Base-by-base conservation (phyloP, 495 filamentous ascomycete species). In the Hyaloscypha bicolor region DNA sequence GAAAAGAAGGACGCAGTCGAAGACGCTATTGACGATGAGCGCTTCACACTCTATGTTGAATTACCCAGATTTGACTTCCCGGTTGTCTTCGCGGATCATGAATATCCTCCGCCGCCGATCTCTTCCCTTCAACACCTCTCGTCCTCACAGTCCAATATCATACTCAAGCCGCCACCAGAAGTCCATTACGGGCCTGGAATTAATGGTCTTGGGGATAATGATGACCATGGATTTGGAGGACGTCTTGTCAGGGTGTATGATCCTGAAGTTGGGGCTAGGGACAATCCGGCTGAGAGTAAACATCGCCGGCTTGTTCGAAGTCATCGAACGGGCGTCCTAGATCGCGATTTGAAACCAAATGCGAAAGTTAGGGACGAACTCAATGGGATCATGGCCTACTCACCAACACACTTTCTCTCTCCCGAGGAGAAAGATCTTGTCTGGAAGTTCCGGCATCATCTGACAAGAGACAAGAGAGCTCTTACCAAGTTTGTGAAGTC, bases 401-500 rank as follows among this genome's bases (percentile, higher is more conserved):
- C 94, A 11, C 95, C 95, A 5, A 97, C 94, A 1, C 93, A 97
- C 64, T 86, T 90, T 32, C 83, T 99, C 8, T 91, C 87, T 4
- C 83, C 91, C 0, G 92, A 96, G 71, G 96, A 99, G 72, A 97
- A 96, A 73, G 96, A 99, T 76, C 81, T 97, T 12, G 84, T 99
- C 35, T 99, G 95, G 95, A 92, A 94, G 70, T 99, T 97, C 79
- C 83, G 95, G 58, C 95, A 97, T 76, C 93, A 97, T 75, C 76
- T 99, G 6, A 94, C 92, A 0, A 85, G 93, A 45, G 93, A 99
- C 71, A 98, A 98, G 78, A 85, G 92, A 67, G 95, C 94, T 2
- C 81, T 98, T 48, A 97, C 95, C 29, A 99, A 99, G 72, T 97
- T 99, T 69, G 92, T 97, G 72, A 98, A 98, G 77, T 96, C 93